Percentiles rank a stretch among this genome's conserved stretches.
phyloP scores from a whole-genome alignment of 2,329 filamentous ascomycete species.

The Zalaria obscura region DNA sequence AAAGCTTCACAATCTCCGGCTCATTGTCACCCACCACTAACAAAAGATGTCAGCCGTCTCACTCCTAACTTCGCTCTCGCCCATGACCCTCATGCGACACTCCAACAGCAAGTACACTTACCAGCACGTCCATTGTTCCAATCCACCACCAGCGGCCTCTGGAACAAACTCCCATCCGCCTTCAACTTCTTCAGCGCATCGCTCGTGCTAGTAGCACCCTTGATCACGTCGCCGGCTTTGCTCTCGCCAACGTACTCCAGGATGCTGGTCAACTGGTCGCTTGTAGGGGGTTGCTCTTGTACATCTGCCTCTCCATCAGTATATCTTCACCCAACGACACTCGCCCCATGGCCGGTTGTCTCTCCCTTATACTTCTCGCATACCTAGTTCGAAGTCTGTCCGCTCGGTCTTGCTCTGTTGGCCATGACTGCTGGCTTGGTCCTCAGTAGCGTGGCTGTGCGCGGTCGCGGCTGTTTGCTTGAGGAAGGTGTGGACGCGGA shows the following conservation, averaged over 20 bases:
- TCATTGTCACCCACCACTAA: conserved; percentile 59
- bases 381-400: conserved; percentile 62
- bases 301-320: conserved; percentile 37
- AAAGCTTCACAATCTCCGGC: conserved; percentile 75
- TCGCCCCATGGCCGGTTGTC: no score
- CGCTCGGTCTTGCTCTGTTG: conserved; percentile 44
- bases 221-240: conserved; percentile 51
- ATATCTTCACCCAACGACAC: no score
- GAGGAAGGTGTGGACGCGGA: conserved; percentile 58
- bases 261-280: conserved; percentile 71
- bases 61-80: no score
- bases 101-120: conserved; percentile 18
- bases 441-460: conserved; percentile 51
- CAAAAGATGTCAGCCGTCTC: conserved; percentile 6
- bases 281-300: conserved; percentile 65
- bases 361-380: conserved; percentile 1
- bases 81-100: background rate
- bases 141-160: conserved; percentile 73
- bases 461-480: conserved; percentile 67
- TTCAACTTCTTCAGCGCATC: conserved; percentile 74
- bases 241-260: conserved; percentile 62
- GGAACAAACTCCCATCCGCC: conserved; percentile 52
- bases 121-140: conserved; percentile 83
- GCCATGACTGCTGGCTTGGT: conserved; percentile 56
- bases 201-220: conserved; percentile 56